Evolutionary conservation across 2,329 filamentous ascomycete species (phyloP).

Genomic region (Trematosphaeria pertusa): DNA sequence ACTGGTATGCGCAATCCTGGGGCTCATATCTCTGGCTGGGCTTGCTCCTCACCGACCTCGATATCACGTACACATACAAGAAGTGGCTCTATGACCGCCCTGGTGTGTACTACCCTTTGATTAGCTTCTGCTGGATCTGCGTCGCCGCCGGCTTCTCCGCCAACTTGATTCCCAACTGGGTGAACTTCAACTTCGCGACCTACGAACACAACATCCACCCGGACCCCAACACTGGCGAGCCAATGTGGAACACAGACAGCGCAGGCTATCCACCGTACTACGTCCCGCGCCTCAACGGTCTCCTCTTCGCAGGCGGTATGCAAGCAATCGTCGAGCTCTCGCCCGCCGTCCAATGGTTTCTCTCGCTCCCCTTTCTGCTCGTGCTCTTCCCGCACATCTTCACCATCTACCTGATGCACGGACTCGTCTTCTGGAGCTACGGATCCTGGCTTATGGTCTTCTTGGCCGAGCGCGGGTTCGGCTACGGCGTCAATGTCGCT

Average conservation of each 20-base stretch:
- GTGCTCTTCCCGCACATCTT: slow-evolving; percentile 58
- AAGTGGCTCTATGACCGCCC: slow-evolving; percentile 46
- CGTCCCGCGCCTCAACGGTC: slow-evolving; percentile 52
- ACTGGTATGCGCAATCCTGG: slow-evolving; percentile 58
- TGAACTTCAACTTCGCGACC: slow-evolving; percentile 47
- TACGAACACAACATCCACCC: slow-evolving; percentile 55
- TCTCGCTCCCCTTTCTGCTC: slow-evolving; percentile 50
- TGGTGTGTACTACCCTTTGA: slow-evolving; percentile 46
- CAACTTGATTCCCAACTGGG: slow-evolving; percentile 48
- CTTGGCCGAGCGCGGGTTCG: slow-evolving; percentile 36
- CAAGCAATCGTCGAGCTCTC: slow-evolving; percentile 48
- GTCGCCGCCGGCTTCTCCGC: slow-evolving; percentile 43
- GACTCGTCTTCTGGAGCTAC: slow-evolving; percentile 55
- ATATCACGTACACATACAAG: slow-evolving; percentile 55
- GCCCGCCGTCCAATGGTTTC: slow-evolving; percentile 48
- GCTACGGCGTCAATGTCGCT: slow-evolving; percentile 45
- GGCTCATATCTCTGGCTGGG: slow-evolving; percentile 56
- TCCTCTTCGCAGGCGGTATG: slow-evolving; percentile 50
- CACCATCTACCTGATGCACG: slow-evolving; percentile 58
- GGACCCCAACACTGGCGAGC: slow-evolving; percentile 47
- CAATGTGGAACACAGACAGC: slow-evolving; percentile 41
- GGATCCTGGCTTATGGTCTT: slow-evolving; percentile 47
- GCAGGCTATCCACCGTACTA: slow-evolving; percentile 54
- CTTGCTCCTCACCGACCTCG: slow-evolving; percentile 54
- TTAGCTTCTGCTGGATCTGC: slow-evolving; percentile 39